Percentiles rank a stretch among this genome's conserved stretches.
phyloP scores from a whole-genome alignment of 2,329 filamentous ascomycete species.

The Clarireedia monteithiana region DNA sequence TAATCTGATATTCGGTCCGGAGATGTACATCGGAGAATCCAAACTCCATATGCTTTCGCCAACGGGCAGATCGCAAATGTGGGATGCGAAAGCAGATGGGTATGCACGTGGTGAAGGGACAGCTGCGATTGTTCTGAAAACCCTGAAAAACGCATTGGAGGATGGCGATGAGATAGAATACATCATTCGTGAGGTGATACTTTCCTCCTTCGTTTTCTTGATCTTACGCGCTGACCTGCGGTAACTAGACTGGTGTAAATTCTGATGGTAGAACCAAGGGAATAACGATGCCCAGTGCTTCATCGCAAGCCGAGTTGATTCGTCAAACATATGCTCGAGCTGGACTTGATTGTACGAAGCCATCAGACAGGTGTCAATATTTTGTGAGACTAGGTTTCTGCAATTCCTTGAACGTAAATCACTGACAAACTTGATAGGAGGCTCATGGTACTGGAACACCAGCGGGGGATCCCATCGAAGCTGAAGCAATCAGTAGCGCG shows the following conservation, averaged over 20 bases:
- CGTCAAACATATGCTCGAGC: constrained; percentile 35
- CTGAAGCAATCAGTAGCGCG: constrained; percentile 10
- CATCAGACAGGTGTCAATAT: constrained; percentile 9
- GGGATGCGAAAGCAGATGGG: constrained; percentile 16
- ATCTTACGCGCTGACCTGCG: not conserved
- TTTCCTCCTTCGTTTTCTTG: not conserved
- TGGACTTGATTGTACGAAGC: constrained; percentile 30
- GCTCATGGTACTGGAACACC: constrained; percentile 18
- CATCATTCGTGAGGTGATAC: constrained; percentile 39
- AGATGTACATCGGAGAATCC: constrained; percentile 29
- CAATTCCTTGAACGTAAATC: too few relatives aligned
- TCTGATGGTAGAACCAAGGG: constrained; percentile 41
- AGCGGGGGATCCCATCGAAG: constrained; percentile 19
- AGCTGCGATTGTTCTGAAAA: constrained; percentile 50
- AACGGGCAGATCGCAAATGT: constrained; percentile 33
- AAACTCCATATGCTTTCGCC: constrained; percentile 34
- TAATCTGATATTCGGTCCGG: constrained; percentile 20
- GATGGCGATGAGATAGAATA: constrained; percentile 51
- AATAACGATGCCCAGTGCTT: constrained; percentile 45
- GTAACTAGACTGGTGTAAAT: constrained; percentile 33
- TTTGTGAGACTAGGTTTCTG: constrained; percentile 9
- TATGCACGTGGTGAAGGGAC: constrained; percentile 41
- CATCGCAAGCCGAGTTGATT: constrained; percentile 39
- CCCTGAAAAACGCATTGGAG: constrained; percentile 45
- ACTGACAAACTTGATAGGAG: not conserved